A percentile compares a stretch with the other conserved stretches of the same genome.
Evolutionary conservation across 441 rosid species (phyloP).

Genomic region (Corymbia citriodora): DNA sequence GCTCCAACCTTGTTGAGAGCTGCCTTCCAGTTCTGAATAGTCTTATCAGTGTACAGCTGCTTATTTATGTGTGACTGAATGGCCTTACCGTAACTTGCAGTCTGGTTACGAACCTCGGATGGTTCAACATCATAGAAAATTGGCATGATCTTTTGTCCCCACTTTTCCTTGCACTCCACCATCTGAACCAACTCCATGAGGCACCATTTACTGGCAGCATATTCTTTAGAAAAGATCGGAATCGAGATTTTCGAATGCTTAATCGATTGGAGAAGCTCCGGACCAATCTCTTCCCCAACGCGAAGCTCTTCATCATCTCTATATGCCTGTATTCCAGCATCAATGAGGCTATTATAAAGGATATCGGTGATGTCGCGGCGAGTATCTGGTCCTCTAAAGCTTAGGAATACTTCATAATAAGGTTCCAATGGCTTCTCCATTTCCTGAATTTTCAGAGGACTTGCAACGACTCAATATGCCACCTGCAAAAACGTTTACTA

Average conservation of each 20-base stretch:
- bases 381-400: neutral
- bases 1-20: neutral
- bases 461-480: fast-evolving
- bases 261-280: neutral
- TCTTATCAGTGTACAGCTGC: neutral
- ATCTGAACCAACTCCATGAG: neutral
- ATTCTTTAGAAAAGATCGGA: neutral
- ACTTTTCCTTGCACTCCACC: neutral
- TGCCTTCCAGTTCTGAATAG: neutral
- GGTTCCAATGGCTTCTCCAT: neutral
- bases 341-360: neutral
- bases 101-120: neutral
- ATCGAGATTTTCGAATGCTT: neutral
- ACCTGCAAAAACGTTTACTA: neutral
- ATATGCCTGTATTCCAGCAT: neutral
- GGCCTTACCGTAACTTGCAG: fast-evolving
- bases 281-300: neutral
- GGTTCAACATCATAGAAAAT: neutral
- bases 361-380: neutral
- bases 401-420: neutral
- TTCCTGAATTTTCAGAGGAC: neutral
- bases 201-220: neutral
- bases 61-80: neutral
- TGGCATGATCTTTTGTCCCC: neutral
- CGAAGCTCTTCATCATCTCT: neutral